Evolutionary conservation across 192 early-diverging fungal genomes (phyloP).

Genomic region (Obelidium mucronatum): DNA sequence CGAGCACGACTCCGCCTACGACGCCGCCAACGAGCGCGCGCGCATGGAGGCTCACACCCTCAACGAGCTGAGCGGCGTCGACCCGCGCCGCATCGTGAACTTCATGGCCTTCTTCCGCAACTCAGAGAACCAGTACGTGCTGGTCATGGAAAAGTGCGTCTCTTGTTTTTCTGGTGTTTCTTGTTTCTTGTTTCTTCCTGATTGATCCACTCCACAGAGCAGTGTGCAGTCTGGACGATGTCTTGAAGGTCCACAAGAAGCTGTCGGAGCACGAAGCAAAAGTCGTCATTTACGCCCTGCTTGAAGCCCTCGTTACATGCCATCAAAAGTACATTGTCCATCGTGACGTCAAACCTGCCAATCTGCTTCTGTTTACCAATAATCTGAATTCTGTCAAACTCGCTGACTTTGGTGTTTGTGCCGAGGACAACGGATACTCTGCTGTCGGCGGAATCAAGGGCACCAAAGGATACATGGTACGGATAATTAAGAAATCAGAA

Average conservation of each 20-base stretch:
- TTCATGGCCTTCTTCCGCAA: slow-evolving; percentile 28
- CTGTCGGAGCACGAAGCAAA: slow-evolving; percentile 43
- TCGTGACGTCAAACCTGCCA: slow-evolving; percentile 48
- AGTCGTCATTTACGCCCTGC: slow-evolving; percentile 38
- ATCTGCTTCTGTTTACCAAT: slow-evolving; percentile 41
- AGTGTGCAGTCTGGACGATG: slow-evolving; percentile 12
- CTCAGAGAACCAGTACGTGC: slow-evolving; percentile 15
- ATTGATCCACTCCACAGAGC: slow-evolving; percentile 19
- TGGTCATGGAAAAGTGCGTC: slow-evolving; percentile 28
- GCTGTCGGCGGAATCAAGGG: slow-evolving; percentile 37
- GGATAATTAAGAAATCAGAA: too few species aligned
- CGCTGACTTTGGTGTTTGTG: slow-evolving; percentile 46
- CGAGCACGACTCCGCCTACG: slow-evolving; percentile 14
- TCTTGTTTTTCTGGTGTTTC: not conserved
- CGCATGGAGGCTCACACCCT: slow-evolving; percentile 9
- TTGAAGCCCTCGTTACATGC: slow-evolving; percentile 21
- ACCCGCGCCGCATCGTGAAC: slow-evolving; percentile 18
- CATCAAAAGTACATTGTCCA: slow-evolving; percentile 43
- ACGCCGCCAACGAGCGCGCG: not conserved
- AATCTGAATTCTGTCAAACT: slow-evolving; percentile 44
- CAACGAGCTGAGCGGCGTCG: not conserved
- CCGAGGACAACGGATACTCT: slow-evolving; percentile 46
- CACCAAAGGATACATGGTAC: slow-evolving; percentile 32
- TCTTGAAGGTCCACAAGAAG: slow-evolving; percentile 21
- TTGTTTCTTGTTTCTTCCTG: not conserved